Base-by-base conservation (phyloP, 352 stramenopile species). In the Globisporangium orthogonon region DNA sequence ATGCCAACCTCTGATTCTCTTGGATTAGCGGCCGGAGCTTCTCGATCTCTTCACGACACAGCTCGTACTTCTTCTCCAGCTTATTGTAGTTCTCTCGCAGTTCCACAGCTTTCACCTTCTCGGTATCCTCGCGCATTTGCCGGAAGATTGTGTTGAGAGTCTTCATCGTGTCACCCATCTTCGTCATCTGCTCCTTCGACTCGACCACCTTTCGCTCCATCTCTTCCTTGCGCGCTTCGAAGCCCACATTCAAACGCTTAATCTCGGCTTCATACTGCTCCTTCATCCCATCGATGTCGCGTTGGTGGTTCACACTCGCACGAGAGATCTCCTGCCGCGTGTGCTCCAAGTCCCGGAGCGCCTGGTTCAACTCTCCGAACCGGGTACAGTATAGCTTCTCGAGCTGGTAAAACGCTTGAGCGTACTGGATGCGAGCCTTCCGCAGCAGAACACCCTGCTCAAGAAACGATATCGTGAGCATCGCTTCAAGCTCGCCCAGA, bases 141-240 rank as follows among this genome's bases (percentile, higher is more conserved):
- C 83, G 70, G 54, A 98, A 98, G 31, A 98, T 95, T 2, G 80
- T 94, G 65, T 97, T 97, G 0, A 98, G 73, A 15, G 89, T 93
- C 52, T 92, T 93, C 69, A 98, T 91, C 2, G 89, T 97, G 52
- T 98, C 90, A 7, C 77, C 74, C 88, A 98, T 97, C 51, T 94
- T 93, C 28, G 75, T 71, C 62, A 91, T 78, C 58, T 96, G 78
- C 2, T 94, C 78, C 57, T 94, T 91, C 2, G 77, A 76, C 11
- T 93, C 79, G 0, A 50, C 49, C 41, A 82, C 60, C 51, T 85
- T 83, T 13, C 73, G 65, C 61, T 97, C 87, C 69, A 93, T 81
- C 5, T 91, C 82, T 11, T 65, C 61, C 43, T 78, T 74, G 28
- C 62, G 61, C 13, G 56, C 66, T 18, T 93, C 79, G 56, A 91